Conservation (phyloP, 2,329 filamentous ascomycete species). For the Cladophialophora bantiana region DNA sequence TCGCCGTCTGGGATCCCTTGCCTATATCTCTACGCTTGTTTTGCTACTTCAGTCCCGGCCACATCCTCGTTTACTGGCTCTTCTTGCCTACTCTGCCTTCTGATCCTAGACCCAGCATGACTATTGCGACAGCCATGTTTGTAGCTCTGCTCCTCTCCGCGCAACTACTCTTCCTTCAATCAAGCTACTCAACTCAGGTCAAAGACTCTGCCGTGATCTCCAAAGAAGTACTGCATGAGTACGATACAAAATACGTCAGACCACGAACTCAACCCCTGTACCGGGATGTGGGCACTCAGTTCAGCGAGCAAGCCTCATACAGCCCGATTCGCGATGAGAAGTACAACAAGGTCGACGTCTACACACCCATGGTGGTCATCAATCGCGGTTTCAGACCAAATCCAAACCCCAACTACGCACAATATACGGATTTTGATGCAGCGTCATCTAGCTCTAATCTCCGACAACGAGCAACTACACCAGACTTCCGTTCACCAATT, state of each 20-base stretch:
- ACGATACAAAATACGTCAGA: conserved; percentile 94
- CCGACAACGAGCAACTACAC: conserved; percentile 55
- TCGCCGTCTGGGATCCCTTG: conserved; percentile 91
- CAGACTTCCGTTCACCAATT: conserved; percentile 49
- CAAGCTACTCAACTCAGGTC: conserved; percentile 79
- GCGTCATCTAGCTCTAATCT: conserved; percentile 48
- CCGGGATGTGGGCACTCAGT: conserved; percentile 79
- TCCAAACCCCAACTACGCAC: conserved; percentile 79
- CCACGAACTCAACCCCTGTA: conserved; percentile 84
- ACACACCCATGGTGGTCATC: conserved; percentile 68
- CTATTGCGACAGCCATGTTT: conserved; percentile 81
- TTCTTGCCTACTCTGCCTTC: conserved; percentile 79
- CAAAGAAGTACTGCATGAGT: conserved; percentile 91
- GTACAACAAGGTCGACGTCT: conserved; percentile 65
- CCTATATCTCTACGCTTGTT: conserved; percentile 83
- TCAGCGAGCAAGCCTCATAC: conserved; percentile 56
- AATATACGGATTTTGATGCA: conserved; percentile 72
- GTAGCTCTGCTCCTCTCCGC: conserved; percentile 76
- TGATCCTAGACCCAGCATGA: conserved; percentile 83
- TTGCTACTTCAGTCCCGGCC: conserved; percentile 90
- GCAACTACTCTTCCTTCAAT: conserved; percentile 77
- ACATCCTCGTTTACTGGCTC: conserved; percentile 88
- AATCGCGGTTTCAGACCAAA: conserved; percentile 80
- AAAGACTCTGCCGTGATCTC: conserved; percentile 87
- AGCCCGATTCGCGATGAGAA: conserved; percentile 52